Conservation (phyloP, 2,329 filamentous ascomycete genomes). For the Curvularia lunata region DNA sequence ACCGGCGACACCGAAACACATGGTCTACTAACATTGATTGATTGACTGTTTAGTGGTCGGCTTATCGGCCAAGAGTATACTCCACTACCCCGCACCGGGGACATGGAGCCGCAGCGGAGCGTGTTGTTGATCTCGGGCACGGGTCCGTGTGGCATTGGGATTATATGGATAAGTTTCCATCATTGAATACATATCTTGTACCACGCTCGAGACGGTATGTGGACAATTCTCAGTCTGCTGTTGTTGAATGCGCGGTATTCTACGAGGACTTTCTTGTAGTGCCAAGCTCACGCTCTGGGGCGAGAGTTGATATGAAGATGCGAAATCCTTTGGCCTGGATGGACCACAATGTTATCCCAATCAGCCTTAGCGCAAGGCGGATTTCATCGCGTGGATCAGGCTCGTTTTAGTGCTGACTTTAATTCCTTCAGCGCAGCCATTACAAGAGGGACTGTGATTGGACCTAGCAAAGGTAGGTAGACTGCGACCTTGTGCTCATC, state of each 20-base stretch:
- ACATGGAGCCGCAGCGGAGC: too few species aligned
- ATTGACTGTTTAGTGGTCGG: background rate
- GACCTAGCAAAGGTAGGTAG: slow-evolving; percentile 88
- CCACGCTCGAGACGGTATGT: background rate
- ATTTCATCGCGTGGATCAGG: slow-evolving; percentile 15
- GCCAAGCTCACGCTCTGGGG: background rate
- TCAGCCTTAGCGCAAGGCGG: background rate
- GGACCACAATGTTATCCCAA: background rate
- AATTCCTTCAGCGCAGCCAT: slow-evolving; percentile 82
- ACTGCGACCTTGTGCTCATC: slow-evolving; percentile 98
- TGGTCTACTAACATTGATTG: background rate
- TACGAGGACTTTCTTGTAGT: background rate
- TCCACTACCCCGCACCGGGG: too few species aligned
- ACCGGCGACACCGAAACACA: background rate
- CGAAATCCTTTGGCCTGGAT: background rate
- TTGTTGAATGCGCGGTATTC: background rate
- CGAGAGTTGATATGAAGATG: background rate
- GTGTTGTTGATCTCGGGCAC: background rate
- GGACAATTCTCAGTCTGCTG: background rate
- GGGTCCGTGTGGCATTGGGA: background rate
- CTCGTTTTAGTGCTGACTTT: slow-evolving; percentile 27
- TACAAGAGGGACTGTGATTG: slow-evolving; percentile 85
- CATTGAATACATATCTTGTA: background rate
- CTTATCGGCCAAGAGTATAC: background rate
- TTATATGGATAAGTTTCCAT: background rate